Evolutionary conservation across 768 basidiomycete species (phyloP), one percentile per base, ranked within the genome.

Genomic region (Kwoniella mangroviensis): DNA sequence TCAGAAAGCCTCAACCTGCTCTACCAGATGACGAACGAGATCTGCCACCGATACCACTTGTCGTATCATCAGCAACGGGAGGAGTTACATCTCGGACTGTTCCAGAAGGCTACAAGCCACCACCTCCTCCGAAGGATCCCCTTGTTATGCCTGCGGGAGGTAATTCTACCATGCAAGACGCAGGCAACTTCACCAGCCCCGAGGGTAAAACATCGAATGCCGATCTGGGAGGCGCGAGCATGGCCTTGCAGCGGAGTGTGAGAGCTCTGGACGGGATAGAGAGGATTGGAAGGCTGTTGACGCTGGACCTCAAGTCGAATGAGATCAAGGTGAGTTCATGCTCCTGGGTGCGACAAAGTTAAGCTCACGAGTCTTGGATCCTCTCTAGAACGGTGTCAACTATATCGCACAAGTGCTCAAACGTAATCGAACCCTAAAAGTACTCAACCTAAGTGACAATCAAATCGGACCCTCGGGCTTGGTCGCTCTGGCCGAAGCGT

Each of bases 341-440:
- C 9, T 34, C 9, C 34, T 34, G 34, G 34, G 34, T 34, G 34
- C 6, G 34, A 34, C 34, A 34, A 34, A 34, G 34, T 5, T 34
- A 7, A 34, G 34, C 34, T 34, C 34, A 34, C 34, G 34, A 34
- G 34, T 34, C 34, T 34, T 34, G 34, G 34, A 34, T 34, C 1
- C 3, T 34, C 21, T 54, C 54, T 70, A 88, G 87, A 88, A 83
- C 53, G 95, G 96, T 0, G 90, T 98, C 43, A 88, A 88, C 0
- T 98, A 97, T 78, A 88, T 98, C 58, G 91, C 94, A 0, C 95
- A 98, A 83, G 96, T 98, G 0, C 85, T 98, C 72, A 98, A 98
- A 80, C 90, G 96, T 45, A 98, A 99, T 83, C 86, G 94, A 54
- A 98, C 96, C 3, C 85, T 98, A 54, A 97, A 96, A 83, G 90